Percentiles rank a stretch among this genome's conserved stretches.
These are phyloP conservation scores for Cafeteria roenbergensis DNA, from an alignment of 108 stramenopile species.

Conservation along the genomic window DNA sequence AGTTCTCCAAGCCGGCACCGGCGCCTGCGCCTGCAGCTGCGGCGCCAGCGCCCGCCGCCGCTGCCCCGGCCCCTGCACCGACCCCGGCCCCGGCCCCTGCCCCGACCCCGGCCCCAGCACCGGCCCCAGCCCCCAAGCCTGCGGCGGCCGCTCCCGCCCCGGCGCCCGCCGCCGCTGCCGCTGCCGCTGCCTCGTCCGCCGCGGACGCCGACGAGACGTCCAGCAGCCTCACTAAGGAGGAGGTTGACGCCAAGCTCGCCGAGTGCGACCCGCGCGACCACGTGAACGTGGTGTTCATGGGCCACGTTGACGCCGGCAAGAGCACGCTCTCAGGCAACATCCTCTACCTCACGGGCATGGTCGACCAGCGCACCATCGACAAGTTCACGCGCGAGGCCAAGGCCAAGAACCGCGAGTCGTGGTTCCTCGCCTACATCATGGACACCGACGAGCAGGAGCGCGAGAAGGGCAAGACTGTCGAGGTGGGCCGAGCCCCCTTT, in stretches of 20 bases:
- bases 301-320: slow-evolving; percentile 93
- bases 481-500: slow-evolving; percentile 92
- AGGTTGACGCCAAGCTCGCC: slow-evolving; percentile 23
- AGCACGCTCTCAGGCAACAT: slow-evolving; percentile 92
- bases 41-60: neutral
- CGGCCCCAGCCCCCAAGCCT: slow-evolving; percentile 44
- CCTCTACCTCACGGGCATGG: slow-evolving; percentile 87
- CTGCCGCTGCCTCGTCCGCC: neutral
- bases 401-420: slow-evolving; percentile 94
- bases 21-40: too few relatives aligned
- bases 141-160: slow-evolving; percentile 17
- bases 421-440: slow-evolving; percentile 99
- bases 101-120: neutral
- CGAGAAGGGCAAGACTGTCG: slow-evolving; percentile 98
- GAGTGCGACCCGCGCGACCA: slow-evolving; percentile 84
- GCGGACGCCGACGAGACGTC: neutral
- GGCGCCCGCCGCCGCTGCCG: slow-evolving; percentile 16
- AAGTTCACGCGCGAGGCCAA: slow-evolving; percentile 94
- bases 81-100: neutral
- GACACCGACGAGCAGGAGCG: slow-evolving; percentile 98
- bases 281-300: slow-evolving; percentile 93
- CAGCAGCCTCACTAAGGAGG: neutral
- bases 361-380: slow-evolving; percentile 98
- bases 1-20: too few relatives aligned
- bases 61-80: neutral